Evolutionary conservation across 371 early-diverging fungal species (phyloP).

Genomic region (Coemansia sp.): DNA sequence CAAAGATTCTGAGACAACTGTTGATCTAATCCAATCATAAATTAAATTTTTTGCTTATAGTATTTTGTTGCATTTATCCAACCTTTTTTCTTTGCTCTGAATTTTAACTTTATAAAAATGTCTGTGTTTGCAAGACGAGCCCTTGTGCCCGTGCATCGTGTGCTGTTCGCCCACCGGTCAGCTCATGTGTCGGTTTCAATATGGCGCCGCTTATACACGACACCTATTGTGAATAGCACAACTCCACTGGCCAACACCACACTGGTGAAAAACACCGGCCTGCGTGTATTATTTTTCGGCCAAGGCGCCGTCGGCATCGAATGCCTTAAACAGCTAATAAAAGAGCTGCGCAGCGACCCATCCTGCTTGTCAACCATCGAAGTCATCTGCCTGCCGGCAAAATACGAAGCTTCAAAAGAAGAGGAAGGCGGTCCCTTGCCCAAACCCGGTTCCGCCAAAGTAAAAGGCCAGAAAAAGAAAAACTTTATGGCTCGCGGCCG

Average conservation of each 20-base stretch:
- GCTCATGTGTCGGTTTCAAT: not conserved
- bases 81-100: not conserved
- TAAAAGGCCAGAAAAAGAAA: not conserved
- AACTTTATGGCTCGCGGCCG: not conserved
- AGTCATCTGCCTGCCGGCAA: not conserved
- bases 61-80: too few species aligned
- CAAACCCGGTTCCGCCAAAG: too few species aligned
- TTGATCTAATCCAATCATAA: too few species aligned
- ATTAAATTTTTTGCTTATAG: too few species aligned
- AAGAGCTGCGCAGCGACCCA: not conserved
- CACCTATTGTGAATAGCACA: too few species aligned
- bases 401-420: not conserved
- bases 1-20: not conserved
- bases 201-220: not conserved
- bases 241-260: not conserved
- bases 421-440: too few species aligned
- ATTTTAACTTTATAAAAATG: not conserved
- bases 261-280: not conserved
- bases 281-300: not conserved
- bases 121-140: not conserved
- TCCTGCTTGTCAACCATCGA: not conserved
- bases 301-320: not conserved
- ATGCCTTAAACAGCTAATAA: not conserved
- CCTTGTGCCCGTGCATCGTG: not conserved
- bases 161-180: not conserved